A percentile compares a stretch with the other conserved stretches of the same genome.
phyloP scores from a whole-genome alignment of 495 filamentous ascomycete genomes.

The Tirmania nivea region DNA sequence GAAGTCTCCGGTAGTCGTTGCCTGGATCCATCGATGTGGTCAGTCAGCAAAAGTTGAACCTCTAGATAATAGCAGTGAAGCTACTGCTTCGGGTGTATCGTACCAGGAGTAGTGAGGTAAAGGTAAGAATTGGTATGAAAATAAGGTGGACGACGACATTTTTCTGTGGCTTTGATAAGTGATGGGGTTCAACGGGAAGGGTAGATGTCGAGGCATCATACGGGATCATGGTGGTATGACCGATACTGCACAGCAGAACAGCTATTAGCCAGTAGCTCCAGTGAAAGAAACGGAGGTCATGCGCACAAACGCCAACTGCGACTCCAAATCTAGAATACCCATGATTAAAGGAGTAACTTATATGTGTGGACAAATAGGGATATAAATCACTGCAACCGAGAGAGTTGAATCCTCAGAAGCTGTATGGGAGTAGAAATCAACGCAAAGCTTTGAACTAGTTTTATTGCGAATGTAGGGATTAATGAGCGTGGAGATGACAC shows the following conservation, averaged over 20 bases:
- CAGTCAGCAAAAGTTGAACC: background rate
- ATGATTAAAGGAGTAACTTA: background rate
- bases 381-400: too few relatives aligned
- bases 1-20: constrained; percentile 25
- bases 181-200: background rate
- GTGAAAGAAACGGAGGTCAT: background rate
- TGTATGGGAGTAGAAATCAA: too few relatives aligned
- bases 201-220: constrained; percentile 20
- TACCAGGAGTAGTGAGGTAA: constrained; percentile 65
- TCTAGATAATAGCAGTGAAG: too few relatives aligned
- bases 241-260: constrained; percentile 45
- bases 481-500: too few relatives aligned
- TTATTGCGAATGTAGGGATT: too few relatives aligned
- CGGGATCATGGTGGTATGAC: constrained; percentile 72
- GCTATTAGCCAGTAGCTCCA: constrained; percentile 5
- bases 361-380: too few relatives aligned
- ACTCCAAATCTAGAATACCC: constrained; percentile 26
- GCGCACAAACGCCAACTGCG: constrained; percentile 28
- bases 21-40: constrained; percentile 4
- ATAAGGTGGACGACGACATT: constrained; percentile 80
- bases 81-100: constrained; percentile 3
- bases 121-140: constrained; percentile 67
- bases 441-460: too few relatives aligned
- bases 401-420: too few relatives aligned
- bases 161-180: constrained; percentile 24